Evolutionary conservation across 371 early-diverging fungal species (phyloP), one percentile per base, ranked within the genome.

Genomic region (Lichtheimia ornata): DNA sequence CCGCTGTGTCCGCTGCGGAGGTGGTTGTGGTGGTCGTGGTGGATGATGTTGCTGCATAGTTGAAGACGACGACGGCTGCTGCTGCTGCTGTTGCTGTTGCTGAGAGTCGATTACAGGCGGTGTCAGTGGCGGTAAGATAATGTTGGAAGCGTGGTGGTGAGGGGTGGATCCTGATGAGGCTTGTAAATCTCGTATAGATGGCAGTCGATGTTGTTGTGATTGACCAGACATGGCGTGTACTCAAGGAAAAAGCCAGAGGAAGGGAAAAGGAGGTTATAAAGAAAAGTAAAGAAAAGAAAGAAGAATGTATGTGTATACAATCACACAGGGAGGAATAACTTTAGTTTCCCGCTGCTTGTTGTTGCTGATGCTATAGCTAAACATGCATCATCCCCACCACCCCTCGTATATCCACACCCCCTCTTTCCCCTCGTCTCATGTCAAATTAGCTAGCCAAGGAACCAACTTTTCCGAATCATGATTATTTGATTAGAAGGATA

Each of bases 41-140:
- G 25, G 11, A 4, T 27, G 51, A 1, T n/a, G 11, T n/a, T 25
- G 15, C 0, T 22, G 14, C 1, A 28, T 52, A 52, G 2, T 15
- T 3, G 27, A 28, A 24, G 52, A 17, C 0, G 51, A 22, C 2
- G 52, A 35, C 17, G 40, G 20, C 2, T 42, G 2, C 22, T 1
- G 2, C 22, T 22, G 22, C 2, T 22, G 22, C 22, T 22, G 2
- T 2, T 22, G 22, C 2, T 22, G 22, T 2, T 22, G 54, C 28
- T 9, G 35, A 35, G 35, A 35, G 9, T 35, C 35, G 11, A 35
- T 9, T 11, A 35, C 35, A 35, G 54, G n/a, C 14, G 54, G 41
- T 22, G 54, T 54, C 20, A 54, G n/a, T 54, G 54, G 54, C 9
- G 54, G 54, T 41, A 54, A 41, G n/a, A 54, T 41, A 9, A 54